Conservation (phyloP, 441 rosid genomes). For the Isatis lusitanica region DNA sequence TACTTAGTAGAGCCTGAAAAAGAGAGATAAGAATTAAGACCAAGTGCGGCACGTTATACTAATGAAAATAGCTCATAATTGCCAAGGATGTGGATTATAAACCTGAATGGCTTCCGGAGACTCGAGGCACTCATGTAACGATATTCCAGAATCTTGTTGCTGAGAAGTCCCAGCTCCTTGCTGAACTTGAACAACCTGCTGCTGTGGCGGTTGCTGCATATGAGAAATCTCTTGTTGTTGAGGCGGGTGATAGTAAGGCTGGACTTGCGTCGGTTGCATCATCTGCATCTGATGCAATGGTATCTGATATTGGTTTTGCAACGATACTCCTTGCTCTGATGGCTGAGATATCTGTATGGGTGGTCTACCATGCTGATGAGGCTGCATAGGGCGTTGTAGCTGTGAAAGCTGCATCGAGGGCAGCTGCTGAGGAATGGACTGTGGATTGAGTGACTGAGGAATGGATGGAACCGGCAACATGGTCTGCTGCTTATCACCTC, state of each 20-base stretch:
- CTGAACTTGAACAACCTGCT: constrained; percentile 56
- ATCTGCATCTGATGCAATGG: constrained; percentile 68
- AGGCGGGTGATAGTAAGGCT: constrained; percentile 56
- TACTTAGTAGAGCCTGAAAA: constrained; percentile 77
- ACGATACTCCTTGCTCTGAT: constrained; percentile 59
- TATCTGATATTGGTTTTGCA: constrained; percentile 65
- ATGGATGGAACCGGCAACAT: constrained; percentile 55
- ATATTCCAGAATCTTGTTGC: constrained; percentile 78
- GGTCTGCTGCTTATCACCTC: constrained; percentile 56
- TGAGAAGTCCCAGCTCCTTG: constrained; percentile 59
- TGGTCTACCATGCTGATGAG: constrained; percentile 81
- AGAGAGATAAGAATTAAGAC: constrained; percentile 25
- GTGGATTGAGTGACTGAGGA: constrained; percentile 58
- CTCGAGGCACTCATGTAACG: constrained; percentile 82
- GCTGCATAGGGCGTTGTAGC: constrained; percentile 79
- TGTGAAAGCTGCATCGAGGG: constrained; percentile 77
- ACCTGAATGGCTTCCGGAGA: constrained; percentile 97
- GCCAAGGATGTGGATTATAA: constrained; percentile 14
- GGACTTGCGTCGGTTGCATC: constrained; percentile 67
- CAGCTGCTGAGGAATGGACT: constrained; percentile 50
- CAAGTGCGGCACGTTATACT: background rate
- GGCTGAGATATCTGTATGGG: constrained; percentile 60
- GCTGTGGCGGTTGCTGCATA: constrained; percentile 63
- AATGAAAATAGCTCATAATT: constrained; percentile 9
- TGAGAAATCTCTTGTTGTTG: constrained; percentile 75